Percentiles rank a stretch among this genome's conserved stretches.
Conservation (phyloP, 441 rosid species). For the Hura crepitans region DNA sequence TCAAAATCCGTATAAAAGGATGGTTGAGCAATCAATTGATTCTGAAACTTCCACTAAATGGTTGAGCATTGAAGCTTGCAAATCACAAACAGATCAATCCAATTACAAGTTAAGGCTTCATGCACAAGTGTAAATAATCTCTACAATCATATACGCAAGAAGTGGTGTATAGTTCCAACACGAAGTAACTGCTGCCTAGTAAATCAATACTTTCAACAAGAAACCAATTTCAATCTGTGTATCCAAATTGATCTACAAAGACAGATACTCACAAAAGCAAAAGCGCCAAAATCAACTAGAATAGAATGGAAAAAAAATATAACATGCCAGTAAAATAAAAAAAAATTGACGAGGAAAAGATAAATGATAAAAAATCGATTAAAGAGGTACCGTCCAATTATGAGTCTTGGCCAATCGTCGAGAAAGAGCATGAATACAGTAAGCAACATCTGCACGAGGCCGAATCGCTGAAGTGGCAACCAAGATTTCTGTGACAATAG, state of each 20-base stretch:
- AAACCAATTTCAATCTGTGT: not conserved
- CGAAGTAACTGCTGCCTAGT: not conserved
- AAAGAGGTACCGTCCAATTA: slow-evolving; percentile 60
- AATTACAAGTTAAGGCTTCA: not conserved
- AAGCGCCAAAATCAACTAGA: not conserved
- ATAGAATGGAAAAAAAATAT: not conserved
- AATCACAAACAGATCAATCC: not conserved
- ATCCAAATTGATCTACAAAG: not conserved
- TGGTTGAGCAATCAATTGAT: too few species aligned
- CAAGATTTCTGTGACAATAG: slow-evolving; percentile 57
- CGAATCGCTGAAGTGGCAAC: slow-evolving; percentile 63
- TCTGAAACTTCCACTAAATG: not conserved
- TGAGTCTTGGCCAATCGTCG: slow-evolving; percentile 70
- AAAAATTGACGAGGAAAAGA: not conserved
- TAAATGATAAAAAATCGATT: not conserved
- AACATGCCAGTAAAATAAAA: not conserved
- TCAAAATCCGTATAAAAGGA: not conserved
- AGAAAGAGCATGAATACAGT: slow-evolving; percentile 61
- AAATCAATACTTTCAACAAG: not conserved
- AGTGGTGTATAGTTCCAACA: not conserved
- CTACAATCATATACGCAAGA: slow-evolving; percentile 1
- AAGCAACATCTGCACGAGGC: slow-evolving; percentile 77
- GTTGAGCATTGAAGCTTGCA: not conserved
- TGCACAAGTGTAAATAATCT: not conserved
- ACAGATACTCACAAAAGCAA: not conserved